Evolutionary conservation across 129 eudicot genomes (phyloP), one percentile per base, ranked within the genome.

Genomic region (Oenanthe sinensis): DNA sequence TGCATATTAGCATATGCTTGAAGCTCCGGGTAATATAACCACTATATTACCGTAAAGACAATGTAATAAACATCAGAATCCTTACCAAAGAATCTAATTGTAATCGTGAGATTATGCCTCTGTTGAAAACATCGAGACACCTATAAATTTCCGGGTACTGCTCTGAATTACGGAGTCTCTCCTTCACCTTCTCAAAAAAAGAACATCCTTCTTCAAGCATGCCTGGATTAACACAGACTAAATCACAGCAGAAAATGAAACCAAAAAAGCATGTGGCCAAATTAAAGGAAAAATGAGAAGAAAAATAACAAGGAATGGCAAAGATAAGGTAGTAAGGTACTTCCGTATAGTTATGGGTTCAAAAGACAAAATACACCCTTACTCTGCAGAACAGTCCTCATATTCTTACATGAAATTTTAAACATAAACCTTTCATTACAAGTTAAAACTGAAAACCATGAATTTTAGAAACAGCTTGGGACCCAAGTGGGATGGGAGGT

Each of bases 171-270:
- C 40, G 86, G 78, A 93, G 69, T 75, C 82, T 84, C 78, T 86
- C 91, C 85, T 85, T 91, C 83, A 93, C 97, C 79, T 85, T 91
- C 78, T 88, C 93, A 76, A 85, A 85, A 77, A 91, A 85, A 77
- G 86, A 78, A 81, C 86, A 46, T 82, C 80, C 88, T 75, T 83
- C 86, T 46, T 83, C 90, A 58, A 79, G 89, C 84, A 87, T 81
- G 70, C 89, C 97, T 93, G 88, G 68, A 68, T 50, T 72, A 63
- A 80, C 10, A 22, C 30, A 44, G 77, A 74, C 70, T 74, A 76
- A 71, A 68, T 73, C 52, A 80, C 60, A 67, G 75, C 74, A 42
- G 75, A 42, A 39, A 20, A 37, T 20, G 16, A 39, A 11, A 42
- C 12, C 26, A 71, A 24, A 60, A n/a, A 20, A 13, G 26, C 68